Evolutionary conservation across 2,329 filamentous ascomycete species (phyloP).

Genomic region (Tolypocladium amazonense): DNA sequence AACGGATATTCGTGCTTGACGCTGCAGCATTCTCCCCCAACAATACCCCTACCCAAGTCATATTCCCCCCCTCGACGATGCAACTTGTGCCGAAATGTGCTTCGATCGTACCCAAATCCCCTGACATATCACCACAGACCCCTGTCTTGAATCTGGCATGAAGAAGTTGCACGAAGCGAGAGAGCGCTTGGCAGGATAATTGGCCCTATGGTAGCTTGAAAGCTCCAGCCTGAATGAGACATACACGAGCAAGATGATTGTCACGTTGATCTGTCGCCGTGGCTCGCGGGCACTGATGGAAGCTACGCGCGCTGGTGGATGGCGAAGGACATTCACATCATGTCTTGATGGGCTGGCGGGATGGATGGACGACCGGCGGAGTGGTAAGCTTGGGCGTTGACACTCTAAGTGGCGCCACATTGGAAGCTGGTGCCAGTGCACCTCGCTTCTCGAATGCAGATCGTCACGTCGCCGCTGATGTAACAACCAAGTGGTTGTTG

Average conservation of each 20-base stretch:
- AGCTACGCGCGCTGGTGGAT: constrained; percentile 4
- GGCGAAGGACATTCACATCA: constrained; percentile 3
- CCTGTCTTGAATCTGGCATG: constrained; percentile 24
- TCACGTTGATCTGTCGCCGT: constrained; percentile 1
- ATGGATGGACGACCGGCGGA: constrained; percentile 4
- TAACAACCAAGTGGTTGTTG: constrained; percentile 16
- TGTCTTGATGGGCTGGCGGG: constrained; percentile 2
- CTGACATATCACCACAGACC: constrained; percentile 19
- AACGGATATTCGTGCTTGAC: neutral
- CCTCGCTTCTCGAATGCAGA: constrained; percentile 5
- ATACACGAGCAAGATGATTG: constrained; percentile 13
- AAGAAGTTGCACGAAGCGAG: constrained; percentile 23
- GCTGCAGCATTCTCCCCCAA: constrained; percentile 2
- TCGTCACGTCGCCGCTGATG: constrained; percentile 8
- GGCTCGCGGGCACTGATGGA: constrained; percentile 10
- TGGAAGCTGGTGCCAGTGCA: constrained; percentile 14
- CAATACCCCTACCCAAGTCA: constrained; percentile 5
- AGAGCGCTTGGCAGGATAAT: constrained; percentile 19
- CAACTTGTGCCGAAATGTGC: constrained; percentile 14
- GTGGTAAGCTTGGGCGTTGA: neutral
- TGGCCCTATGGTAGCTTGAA: constrained; percentile 53
- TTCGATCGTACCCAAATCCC: constrained; percentile 11
- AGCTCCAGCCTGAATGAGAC: constrained; percentile 45
- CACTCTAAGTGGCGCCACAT: constrained; percentile 1
- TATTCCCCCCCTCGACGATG: constrained; percentile 7